Evolutionary conservation across 441 rosid genomes (phyloP).

Genomic region (Kokia cookei): DNA sequence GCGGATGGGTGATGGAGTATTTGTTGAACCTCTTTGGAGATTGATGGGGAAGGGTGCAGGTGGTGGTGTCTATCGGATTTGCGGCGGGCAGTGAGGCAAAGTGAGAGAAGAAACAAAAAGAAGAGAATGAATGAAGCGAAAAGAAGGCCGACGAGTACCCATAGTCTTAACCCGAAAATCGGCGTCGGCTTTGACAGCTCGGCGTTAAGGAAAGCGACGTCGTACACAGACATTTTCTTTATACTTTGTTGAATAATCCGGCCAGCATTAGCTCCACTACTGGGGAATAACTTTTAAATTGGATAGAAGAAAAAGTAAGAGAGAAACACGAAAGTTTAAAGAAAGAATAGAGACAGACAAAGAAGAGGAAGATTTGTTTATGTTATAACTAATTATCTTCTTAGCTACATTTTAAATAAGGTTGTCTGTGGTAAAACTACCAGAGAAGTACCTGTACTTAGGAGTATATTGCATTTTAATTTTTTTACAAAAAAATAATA

Average conservation of each 20-base stretch:
- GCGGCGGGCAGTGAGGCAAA: conserved; percentile 85
- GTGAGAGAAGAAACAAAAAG: conserved; percentile 76
- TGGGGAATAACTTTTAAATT: background rate
- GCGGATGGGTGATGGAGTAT: conserved; percentile 39
- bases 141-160: conserved; percentile 92
- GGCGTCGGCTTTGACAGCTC: conserved; percentile 87
- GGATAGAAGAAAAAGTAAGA: too few species aligned
- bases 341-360: background rate
- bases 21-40: conserved; percentile 86
- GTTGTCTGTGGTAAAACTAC: conserved; percentile 23
- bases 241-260: background rate
- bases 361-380: background rate
- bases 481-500: too few species aligned
- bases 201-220: conserved; percentile 65
- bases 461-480: too few species aligned
- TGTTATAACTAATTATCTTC: background rate
- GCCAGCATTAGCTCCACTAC: background rate
- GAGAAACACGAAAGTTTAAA: too few species aligned
- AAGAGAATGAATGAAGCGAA: conserved; percentile 76
- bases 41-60: conserved; percentile 42
- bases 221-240: conserved; percentile 53
- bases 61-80: conserved; percentile 22
- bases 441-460: too few species aligned
- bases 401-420: conserved; percentile 23
- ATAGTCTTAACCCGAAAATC: conserved; percentile 80